A percentile compares a stretch with the other conserved stretches of the same genome.
Conservation (phyloP, 2,329 filamentous ascomycete genomes). For the Nemania diffusa region DNA sequence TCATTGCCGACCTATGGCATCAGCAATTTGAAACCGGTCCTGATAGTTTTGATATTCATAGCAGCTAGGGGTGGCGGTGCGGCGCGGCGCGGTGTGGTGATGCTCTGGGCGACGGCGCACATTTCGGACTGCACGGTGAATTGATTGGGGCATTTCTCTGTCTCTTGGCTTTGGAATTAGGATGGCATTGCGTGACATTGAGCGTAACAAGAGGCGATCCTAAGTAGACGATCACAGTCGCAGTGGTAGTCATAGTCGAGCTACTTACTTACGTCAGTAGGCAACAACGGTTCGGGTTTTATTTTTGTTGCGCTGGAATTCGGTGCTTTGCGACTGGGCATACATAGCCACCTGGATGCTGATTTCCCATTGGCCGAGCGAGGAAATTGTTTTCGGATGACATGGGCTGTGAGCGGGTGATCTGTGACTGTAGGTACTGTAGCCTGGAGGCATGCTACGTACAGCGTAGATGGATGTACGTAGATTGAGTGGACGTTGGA, state of each 20-base stretch:
- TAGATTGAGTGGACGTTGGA: no score
- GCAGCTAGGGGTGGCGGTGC: conserved; percentile 25
- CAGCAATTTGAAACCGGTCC: conserved; percentile 28
- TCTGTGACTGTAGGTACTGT: neutral
- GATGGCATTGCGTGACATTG: conserved; percentile 8
- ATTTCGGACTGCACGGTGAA: conserved; percentile 13
- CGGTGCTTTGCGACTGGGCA: neutral
- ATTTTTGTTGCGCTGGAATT: neutral
- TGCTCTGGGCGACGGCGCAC: conserved; percentile 21
- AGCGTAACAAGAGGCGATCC: neutral
- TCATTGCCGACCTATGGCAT: conserved; percentile 46
- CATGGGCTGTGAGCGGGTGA: conserved; percentile 12
- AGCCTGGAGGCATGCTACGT: neutral
- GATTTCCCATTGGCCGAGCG: conserved; percentile 20
- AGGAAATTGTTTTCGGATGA: conserved; percentile 16
- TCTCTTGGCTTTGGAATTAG: conserved; percentile 11
- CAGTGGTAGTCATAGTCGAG: conserved; percentile 1
- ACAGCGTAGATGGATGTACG: neutral
- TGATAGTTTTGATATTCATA: conserved; percentile 16
- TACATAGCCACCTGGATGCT: conserved; percentile 9
- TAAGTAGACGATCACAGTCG: no score
- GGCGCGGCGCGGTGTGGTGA: conserved; percentile 8
- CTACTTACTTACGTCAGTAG: neutral
- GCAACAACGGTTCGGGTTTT: conserved; percentile 1
- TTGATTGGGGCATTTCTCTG: conserved; percentile 6